Conservation (phyloP, 371 early-diverging fungal species). For the Mortierella sp. region DNA sequence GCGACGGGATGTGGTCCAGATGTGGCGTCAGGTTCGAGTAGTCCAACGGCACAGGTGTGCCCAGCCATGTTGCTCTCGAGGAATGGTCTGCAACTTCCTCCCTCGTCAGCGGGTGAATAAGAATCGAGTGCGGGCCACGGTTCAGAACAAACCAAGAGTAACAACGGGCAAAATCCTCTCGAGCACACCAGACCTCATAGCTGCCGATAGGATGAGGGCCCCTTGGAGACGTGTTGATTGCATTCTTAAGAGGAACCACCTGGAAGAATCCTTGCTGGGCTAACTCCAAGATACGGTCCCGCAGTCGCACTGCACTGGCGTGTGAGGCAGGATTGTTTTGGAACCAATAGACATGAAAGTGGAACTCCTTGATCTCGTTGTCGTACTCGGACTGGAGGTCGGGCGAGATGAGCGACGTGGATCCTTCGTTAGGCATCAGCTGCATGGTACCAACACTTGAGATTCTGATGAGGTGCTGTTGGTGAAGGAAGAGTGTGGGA, state of each 20-base stretch:
- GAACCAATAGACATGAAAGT: constrained; percentile 71
- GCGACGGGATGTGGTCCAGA: constrained; percentile 54
- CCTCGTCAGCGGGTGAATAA: constrained; percentile 64
- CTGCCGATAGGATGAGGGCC: constrained; percentile 57
- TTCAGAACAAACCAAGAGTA: constrained; percentile 61
- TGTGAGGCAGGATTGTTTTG: constrained; percentile 53
- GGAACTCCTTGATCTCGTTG: constrained; percentile 67
- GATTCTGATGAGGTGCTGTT: not conserved
- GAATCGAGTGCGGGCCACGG: constrained; percentile 55
- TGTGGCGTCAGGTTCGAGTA: constrained; percentile 31
- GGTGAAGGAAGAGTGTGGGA: not conserved
- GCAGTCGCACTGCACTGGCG: constrained; percentile 55
- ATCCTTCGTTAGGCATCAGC: constrained; percentile 22
- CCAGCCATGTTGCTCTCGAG: constrained; percentile 61
- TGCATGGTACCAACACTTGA: constrained; percentile 10
- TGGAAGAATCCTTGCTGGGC: constrained; percentile 59
- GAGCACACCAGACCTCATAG: constrained; percentile 68
- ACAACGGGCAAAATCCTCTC: constrained; percentile 60
- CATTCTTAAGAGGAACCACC: constrained; percentile 56
- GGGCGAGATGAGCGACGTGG: constrained; percentile 9
- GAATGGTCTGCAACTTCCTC: constrained; percentile 62
- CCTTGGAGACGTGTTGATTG: constrained; percentile 57
- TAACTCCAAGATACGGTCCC: constrained; percentile 56
- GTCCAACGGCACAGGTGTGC: constrained; percentile 60
- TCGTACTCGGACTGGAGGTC: constrained; percentile 48